Evolutionary conservation across 2,329 filamentous ascomycete species (phyloP).

Genomic region (Metarhizium robertsii): DNA sequence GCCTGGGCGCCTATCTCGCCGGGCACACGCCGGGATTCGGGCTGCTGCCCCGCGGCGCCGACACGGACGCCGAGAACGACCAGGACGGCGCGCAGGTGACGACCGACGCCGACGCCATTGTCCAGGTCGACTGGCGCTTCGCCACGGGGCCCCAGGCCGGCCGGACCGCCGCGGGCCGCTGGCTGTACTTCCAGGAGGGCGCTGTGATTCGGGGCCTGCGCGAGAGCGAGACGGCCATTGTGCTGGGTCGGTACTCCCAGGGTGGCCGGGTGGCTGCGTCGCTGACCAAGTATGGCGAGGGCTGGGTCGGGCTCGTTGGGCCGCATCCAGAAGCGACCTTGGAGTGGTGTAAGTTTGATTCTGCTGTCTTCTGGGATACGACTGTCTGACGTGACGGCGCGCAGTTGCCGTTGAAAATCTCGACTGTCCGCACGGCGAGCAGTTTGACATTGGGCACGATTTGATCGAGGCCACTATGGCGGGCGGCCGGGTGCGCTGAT

Average conservation of each 20-base stretch:
- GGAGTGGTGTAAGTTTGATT: constrained; percentile 15
- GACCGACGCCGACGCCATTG: constrained; percentile 11
- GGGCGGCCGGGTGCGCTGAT: not conserved
- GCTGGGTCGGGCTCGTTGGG: constrained; percentile 16
- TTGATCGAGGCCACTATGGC: constrained; percentile 14
- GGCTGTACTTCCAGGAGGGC: constrained; percentile 20
- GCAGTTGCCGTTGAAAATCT: constrained; percentile 7
- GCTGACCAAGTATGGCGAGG: constrained; percentile 13
- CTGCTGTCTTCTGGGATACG: not conserved
- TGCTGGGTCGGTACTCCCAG: constrained; percentile 15
- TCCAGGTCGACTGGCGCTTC: constrained; percentile 17
- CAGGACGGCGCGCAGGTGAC: constrained; percentile 12
- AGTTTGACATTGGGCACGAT: constrained; percentile 14
- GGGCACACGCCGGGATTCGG: constrained; percentile 13
- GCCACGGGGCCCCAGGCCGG: constrained; percentile 9
- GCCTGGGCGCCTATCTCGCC: constrained; percentile 18
- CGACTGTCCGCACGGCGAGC: constrained; percentile 13
- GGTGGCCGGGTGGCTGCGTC: constrained; percentile 15
- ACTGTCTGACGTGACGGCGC: no score
- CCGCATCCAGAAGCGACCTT: constrained; percentile 17
- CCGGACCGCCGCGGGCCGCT: constrained; percentile 8
- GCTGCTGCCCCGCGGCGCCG: constrained; percentile 10
- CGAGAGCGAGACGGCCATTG: constrained; percentile 5
- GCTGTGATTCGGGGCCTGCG: constrained; percentile 11
- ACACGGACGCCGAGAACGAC: constrained; percentile 9